Base-by-base conservation (phyloP, 352 stramenopile genomes). In the Elongisporangium prolatum region DNA sequence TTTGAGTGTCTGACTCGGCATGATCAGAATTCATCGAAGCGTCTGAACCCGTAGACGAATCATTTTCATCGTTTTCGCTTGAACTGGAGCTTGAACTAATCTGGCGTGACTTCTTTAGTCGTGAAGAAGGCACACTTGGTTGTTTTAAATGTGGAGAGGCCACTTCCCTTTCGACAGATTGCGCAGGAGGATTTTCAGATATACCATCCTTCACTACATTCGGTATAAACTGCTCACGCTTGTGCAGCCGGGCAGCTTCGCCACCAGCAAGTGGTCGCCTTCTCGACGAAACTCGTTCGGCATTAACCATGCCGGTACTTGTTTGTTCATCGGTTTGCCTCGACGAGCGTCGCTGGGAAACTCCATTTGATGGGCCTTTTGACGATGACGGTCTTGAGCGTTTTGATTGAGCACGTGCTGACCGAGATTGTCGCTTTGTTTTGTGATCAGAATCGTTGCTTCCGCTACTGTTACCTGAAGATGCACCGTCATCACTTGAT, bases 41-140 rank as follows among this genome's bases (percentile, higher is more conserved):
- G 57, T 71, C 52, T 8, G 60, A 73, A 66, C 75, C 61, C 8
- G 72, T 84, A 0, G 64, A 74, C 2, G 74, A 76, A 17, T 52
- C 7, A 22, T 67, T 66, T 18, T 48, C 59, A 14, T 58, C 63
- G 18, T 74, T 77, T 44, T 60, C 54, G 14, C 62, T 64, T 2
- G 65, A 72, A 49, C 68, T 81, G 14, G 80, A 88, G 64, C 77
- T 90, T 1, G 80, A 89, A 59, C 74, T 92, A 48, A 52, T 52
- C 16, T 52, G 20, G 6, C 21, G 48, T 44, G 11, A 4, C 17
- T 44, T 44, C 34, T 44, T 44, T 13, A 44, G 1, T 2, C 34
- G 34, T 44, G 34, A 44, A 44, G 11, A 16, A 7, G 34, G 34
- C 34, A 17, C 10, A 16, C 11, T 17, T 44, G 34, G 34, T 17